phyloP scores from a whole-genome alignment of 2,329 filamentous ascomycete species.

The Cladosporium phlei region DNA sequence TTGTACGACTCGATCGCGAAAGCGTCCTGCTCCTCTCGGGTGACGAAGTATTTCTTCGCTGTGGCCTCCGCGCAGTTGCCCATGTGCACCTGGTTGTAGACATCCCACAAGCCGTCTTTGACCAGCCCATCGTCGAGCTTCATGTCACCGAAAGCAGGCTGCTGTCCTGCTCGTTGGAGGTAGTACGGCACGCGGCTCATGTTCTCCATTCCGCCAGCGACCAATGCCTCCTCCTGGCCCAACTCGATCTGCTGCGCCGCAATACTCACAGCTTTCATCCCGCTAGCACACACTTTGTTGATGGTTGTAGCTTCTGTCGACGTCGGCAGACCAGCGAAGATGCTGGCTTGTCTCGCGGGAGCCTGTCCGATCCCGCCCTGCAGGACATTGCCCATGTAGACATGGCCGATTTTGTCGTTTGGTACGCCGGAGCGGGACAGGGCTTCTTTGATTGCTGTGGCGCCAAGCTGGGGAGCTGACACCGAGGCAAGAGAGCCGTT shows the following conservation, averaged over 20 bases:
- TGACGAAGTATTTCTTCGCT: slow-evolving; percentile 77
- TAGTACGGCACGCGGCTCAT: slow-evolving; percentile 96
- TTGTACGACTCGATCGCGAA: slow-evolving; percentile 88
- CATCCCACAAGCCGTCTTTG: slow-evolving; percentile 92
- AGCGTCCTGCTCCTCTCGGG: slow-evolving; percentile 80
- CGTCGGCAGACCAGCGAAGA: slow-evolving; percentile 80
- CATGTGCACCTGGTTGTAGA: slow-evolving; percentile 97
- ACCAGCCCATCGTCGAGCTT: slow-evolving; percentile 87
- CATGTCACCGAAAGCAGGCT: slow-evolving; percentile 81
- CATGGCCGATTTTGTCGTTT: slow-evolving; percentile 73
- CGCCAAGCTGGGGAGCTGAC: slow-evolving; percentile 80
- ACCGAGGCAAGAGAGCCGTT: slow-evolving; percentile 85
- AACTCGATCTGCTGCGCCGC: slow-evolving; percentile 94
- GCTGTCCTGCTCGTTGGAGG: slow-evolving; percentile 70
- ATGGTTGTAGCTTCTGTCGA: slow-evolving; percentile 83
- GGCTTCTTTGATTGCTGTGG: slow-evolving; percentile 86
- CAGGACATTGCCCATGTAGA: slow-evolving; percentile 97
- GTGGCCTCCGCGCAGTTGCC: slow-evolving; percentile 94
- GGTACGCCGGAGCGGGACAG: slow-evolving; percentile 82
- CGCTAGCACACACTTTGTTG: slow-evolving; percentile 97
- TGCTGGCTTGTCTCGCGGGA: slow-evolving; percentile 82
- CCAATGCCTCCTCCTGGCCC: slow-evolving; percentile 77
- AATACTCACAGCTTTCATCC: slow-evolving; percentile 83
- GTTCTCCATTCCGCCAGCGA: slow-evolving; percentile 96
- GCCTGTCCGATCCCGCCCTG: slow-evolving; percentile 80